Conservation (phyloP, 768 basidiomycete genomes). For the Calocybe gangraenosa region DNA sequence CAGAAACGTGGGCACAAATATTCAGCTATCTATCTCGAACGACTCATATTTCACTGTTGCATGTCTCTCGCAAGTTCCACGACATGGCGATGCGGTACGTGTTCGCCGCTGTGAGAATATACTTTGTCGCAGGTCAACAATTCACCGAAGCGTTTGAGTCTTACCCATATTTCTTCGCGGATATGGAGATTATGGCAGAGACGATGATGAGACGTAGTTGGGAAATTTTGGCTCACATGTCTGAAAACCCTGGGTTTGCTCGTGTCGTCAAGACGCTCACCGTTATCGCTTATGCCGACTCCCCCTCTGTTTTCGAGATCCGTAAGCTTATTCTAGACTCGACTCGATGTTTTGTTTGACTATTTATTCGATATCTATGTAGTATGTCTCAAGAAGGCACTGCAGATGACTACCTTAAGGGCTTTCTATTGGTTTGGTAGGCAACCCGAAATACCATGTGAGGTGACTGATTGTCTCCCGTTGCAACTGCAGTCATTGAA, state of each 20-base stretch:
- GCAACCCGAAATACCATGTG: constrained; percentile 23
- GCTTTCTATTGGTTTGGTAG: constrained; percentile 36
- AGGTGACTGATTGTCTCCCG: constrained; percentile 27
- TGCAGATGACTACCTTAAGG: constrained; percentile 28
- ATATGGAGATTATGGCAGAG: constrained; percentile 23
- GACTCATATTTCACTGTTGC: constrained; percentile 23
- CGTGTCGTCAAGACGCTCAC: constrained; percentile 30
- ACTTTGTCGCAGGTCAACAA: constrained; percentile 26
- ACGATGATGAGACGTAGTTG: constrained; percentile 33
- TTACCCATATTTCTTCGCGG: constrained; percentile 24
- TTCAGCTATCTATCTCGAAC: constrained; percentile 24
- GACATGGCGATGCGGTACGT: constrained; percentile 28
- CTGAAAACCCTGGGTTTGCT: constrained; percentile 29
- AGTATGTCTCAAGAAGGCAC: constrained; percentile 33
- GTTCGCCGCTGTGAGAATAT: constrained; percentile 33
- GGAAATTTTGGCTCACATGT: constrained; percentile 35
- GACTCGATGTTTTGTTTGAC: background rate
- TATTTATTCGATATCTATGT: background rate
- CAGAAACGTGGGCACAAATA: constrained; percentile 35
- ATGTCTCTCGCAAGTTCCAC: constrained; percentile 33
- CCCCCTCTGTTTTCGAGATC: constrained; percentile 31
- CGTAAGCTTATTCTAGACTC: constrained; percentile 17
- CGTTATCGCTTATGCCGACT: constrained; percentile 30
- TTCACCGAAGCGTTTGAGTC: constrained; percentile 23
- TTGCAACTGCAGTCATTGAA: constrained; percentile 21